phyloP scores from a whole-genome alignment of 2,329 filamentous ascomycete species.

The Penicillium expansum region DNA sequence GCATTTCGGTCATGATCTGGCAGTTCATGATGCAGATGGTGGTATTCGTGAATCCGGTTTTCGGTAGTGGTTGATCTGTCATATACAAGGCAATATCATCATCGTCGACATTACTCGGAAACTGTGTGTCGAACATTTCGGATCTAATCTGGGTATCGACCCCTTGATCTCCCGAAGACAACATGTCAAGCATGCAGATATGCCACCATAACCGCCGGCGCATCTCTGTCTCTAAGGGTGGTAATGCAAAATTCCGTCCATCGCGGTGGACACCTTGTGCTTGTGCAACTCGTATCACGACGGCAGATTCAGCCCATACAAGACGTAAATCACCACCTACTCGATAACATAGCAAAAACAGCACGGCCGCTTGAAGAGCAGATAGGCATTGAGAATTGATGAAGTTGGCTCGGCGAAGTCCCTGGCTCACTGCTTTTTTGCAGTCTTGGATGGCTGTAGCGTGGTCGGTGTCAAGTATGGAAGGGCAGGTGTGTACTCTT shows the following conservation, averaged over 20 bases:
- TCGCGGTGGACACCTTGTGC: conserved; percentile 10
- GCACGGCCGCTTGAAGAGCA: conserved; percentile 18
- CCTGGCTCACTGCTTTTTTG: conserved; percentile 8
- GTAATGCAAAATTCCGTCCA: conserved; percentile 1
- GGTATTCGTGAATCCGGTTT: conserved; percentile 24
- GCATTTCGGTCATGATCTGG: conserved; percentile 15
- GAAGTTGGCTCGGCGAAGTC: conserved; percentile 14
- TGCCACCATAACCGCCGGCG: conserved; percentile 32
- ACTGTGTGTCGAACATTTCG: conserved; percentile 23
- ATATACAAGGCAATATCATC: conserved; percentile 20
- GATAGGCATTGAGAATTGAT: conserved; percentile 10
- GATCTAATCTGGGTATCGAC: conserved; percentile 26
- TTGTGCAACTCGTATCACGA: conserved; percentile 13
- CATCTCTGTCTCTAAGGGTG: conserved; percentile 25
- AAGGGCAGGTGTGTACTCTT: conserved; percentile 9
- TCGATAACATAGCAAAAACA: conserved; percentile 17
- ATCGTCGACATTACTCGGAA: conserved; percentile 27
- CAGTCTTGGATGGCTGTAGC: conserved; percentile 3
- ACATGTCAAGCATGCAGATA: conserved; percentile 29
- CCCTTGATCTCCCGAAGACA: conserved; percentile 28
- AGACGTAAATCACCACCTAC: conserved; percentile 7
- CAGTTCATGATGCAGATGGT: conserved; percentile 23
- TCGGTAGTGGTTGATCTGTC: conserved; percentile 6
- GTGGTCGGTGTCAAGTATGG: conserved; percentile 3
- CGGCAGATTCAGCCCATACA: conserved; percentile 13